Evolutionary conservation across 2,329 filamentous ascomycete genomes (phyloP).

Genomic region (Drechslerella dactyloides): DNA sequence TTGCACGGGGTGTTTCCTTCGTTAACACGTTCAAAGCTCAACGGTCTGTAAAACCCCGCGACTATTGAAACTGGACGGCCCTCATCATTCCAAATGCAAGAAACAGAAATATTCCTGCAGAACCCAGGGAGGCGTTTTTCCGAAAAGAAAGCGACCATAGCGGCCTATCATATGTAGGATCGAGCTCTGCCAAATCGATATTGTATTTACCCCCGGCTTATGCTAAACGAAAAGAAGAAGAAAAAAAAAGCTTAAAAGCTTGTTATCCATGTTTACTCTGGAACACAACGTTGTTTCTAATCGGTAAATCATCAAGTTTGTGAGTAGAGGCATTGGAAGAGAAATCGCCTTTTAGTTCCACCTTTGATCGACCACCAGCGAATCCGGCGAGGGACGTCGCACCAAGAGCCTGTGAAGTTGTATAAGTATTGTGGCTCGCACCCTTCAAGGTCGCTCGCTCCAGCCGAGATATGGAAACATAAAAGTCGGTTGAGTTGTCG

Average conservation of each 20-base stretch:
- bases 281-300: constrained; percentile 7
- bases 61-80: constrained; percentile 34
- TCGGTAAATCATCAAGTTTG: background rate
- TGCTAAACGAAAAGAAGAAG: constrained; percentile 15
- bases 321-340: constrained; percentile 9
- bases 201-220: constrained; percentile 9
- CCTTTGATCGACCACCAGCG: constrained; percentile 4
- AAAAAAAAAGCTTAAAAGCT: constrained; percentile 11
- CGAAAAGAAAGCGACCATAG: constrained; percentile 11
- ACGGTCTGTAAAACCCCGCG: constrained; percentile 10
- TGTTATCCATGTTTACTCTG: constrained; percentile 3
- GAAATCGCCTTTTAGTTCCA: constrained; percentile 7
- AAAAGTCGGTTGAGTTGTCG: background rate
- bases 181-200: constrained; percentile 27
- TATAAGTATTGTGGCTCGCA: no score
- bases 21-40: constrained; percentile 27
- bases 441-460: constrained; percentile 10
- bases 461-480: constrained; percentile 7
- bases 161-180: constrained; percentile 10
- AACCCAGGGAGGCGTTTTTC: background rate
- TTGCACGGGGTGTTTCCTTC: constrained; percentile 11
- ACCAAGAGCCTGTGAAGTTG: no score
- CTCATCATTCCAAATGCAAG: constrained; percentile 36
- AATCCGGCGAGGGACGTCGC: no score
- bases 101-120: constrained; percentile 11